phyloP scores from a whole-genome alignment of 1,139 yeast genomes.

The Pichia sp. region DNA sequence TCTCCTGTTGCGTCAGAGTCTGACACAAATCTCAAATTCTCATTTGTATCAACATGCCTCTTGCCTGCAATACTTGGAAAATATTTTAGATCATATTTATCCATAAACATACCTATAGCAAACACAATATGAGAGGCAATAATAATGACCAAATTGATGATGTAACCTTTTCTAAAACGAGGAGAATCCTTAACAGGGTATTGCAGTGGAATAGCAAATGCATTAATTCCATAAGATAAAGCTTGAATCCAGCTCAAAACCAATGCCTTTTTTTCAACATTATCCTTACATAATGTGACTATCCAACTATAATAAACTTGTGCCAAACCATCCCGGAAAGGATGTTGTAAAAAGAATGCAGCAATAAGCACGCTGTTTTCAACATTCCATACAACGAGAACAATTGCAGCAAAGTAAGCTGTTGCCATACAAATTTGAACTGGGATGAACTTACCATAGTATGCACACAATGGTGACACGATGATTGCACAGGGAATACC shows the following conservation, averaged over 20 bases:
- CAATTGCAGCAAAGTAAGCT: constrained; percentile 12
- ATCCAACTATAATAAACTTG: constrained; percentile 47
- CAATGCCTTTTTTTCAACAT: constrained; percentile 42
- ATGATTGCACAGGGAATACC: constrained; percentile 14
- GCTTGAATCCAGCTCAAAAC: constrained; percentile 43
- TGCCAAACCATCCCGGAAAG: constrained; percentile 13
- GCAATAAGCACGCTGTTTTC: constrained; percentile 11
- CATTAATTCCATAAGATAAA: constrained; percentile 43
- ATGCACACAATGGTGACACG: constrained; percentile 15
- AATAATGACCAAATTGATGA: constrained; percentile 39
- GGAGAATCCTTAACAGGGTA: constrained; percentile 44
- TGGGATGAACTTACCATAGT: constrained; percentile 14
- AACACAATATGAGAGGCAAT: constrained; percentile 15
- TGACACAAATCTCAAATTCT: neutral
- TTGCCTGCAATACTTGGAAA: constrained; percentile 15
- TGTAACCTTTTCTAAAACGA: constrained; percentile 39
- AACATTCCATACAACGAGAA: constrained; percentile 14
- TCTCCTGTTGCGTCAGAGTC: neutral
- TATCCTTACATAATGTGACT: constrained; percentile 36
- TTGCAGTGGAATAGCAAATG: constrained; percentile 38
- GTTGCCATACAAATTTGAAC: constrained; percentile 7
- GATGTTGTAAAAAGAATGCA: constrained; percentile 12
- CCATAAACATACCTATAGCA: constrained; percentile 14
- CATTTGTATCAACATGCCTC: constrained; percentile 7
- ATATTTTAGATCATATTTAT: constrained; percentile 14